A percentile compares a stretch with the other conserved stretches of the same genome.
Evolutionary conservation across 495 filamentous ascomycete species (phyloP).

Genomic region (Penicillium mononematosum): DNA sequence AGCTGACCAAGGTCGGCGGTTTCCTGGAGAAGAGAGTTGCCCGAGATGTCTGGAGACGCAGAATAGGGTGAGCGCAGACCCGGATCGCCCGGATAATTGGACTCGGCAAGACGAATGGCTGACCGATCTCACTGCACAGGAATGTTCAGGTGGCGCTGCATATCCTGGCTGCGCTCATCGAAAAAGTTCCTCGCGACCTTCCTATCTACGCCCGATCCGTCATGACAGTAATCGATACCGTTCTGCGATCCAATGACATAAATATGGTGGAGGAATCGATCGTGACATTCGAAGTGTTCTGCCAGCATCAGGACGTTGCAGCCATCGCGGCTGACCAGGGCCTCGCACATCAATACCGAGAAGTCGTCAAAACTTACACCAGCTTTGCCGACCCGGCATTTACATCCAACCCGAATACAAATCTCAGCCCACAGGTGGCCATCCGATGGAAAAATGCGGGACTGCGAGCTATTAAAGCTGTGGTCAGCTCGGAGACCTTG

Average conservation of each 20-base stretch:
- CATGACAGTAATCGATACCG: slow-evolving; percentile 71
- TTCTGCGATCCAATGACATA: slow-evolving; percentile 77
- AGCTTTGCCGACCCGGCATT: slow-evolving; percentile 58
- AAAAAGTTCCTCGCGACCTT: slow-evolving; percentile 85
- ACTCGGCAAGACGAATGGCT: slow-evolving; percentile 3
- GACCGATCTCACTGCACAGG: slow-evolving; percentile 40
- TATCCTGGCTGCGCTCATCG: slow-evolving; percentile 83
- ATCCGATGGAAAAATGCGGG: slow-evolving; percentile 82
- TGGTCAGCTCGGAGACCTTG: slow-evolving; percentile 75
- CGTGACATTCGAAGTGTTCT: slow-evolving; percentile 79
- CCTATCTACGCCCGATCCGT: slow-evolving; percentile 81
- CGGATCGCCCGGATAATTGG: neutral
- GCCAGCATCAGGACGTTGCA: slow-evolving; percentile 73
- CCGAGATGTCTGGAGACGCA: slow-evolving; percentile 77
- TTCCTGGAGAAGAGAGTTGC: slow-evolving; percentile 89
- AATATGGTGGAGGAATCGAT: slow-evolving; percentile 86
- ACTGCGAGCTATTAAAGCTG: slow-evolving; percentile 71
- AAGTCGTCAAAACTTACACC: slow-evolving; percentile 74
- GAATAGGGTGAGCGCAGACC: slow-evolving; percentile 67
- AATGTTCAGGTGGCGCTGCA: slow-evolving; percentile 92
- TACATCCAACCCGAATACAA: slow-evolving; percentile 43
- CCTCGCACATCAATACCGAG: slow-evolving; percentile 76
- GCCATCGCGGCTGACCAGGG: slow-evolving; percentile 77
- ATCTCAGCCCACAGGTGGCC: slow-evolving; percentile 62
- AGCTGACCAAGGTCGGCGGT: slow-evolving; percentile 88